Evolutionary conservation across 2,329 filamentous ascomycete genomes (phyloP), one percentile per base, ranked within the genome.

Genomic region (Colletotrichum shisoi): DNA sequence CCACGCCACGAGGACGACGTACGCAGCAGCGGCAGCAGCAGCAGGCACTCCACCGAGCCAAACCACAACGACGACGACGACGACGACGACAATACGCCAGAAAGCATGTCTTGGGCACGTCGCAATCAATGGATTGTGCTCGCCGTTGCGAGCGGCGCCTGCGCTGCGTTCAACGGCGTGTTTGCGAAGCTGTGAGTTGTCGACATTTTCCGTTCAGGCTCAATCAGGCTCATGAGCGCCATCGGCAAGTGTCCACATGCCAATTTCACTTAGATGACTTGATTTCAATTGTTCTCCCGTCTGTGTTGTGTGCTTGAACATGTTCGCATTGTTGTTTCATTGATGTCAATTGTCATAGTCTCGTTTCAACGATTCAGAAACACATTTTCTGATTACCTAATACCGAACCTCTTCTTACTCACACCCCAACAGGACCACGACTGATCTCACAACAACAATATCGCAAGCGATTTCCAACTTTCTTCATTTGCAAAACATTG

Each of bases 91-190:
- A n/a, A n/a, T 13, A 19, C 56, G 21, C 40, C 42, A 49, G 39
- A 46, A 42, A 65, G 34, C 24, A 71, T 66, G 69, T 68, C 70
- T 45, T 77, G 75, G 76, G 64, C 68, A 13, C 69, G 67, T 27
- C 70, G 72, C 51, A 79, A 78, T 62, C 83, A 85, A 70, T 91
- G 88, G 88, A 84, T 94, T 69, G 79, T 89, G 57, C 84, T 91
- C 69, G 90, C 92, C 48, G 76, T 94, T 48, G 87, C 89, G 56
- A 92, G 90, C 74, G 92, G 92, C 69, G 88, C 86, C 60, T 94
- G 91, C 73, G 92, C 92, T 39, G 91, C 91, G 24, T 89, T 91
- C 71, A 95, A 95, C 72, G 91, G 91, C 67, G 89, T 92, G 5
- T 93, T 94, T 80, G 92, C 92, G 0, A 95, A 94, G 79, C 80